Percentiles rank a stretch among this genome's conserved stretches.
Evolutionary conservation across 2,329 filamentous ascomycete genomes (phyloP).

Genomic region (Sclerotinia sclerotiorum): DNA sequence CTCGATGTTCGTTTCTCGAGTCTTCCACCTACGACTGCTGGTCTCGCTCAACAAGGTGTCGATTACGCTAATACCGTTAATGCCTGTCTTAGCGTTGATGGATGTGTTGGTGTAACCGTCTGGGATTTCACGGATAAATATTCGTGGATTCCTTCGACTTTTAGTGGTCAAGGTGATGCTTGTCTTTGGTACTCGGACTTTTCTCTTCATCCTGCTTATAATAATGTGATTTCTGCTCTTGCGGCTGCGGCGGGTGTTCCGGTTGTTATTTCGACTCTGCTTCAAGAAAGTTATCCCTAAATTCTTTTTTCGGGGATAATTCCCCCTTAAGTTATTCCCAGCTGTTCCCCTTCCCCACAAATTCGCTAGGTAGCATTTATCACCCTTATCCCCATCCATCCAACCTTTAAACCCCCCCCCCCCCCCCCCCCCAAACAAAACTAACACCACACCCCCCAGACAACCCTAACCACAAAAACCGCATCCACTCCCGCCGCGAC

Average conservation of each 20-base stretch:
- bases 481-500: neutral
- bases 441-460: neutral
- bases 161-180: slow-evolving; percentile 45
- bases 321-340: too few species aligned
- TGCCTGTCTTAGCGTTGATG: slow-evolving; percentile 31
- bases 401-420: too few species aligned
- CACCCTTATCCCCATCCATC: too few species aligned
- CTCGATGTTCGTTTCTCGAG: slow-evolving; percentile 55
- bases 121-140: slow-evolving; percentile 41
- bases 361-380: too few species aligned
- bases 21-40: slow-evolving; percentile 47
- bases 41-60: slow-evolving; percentile 48
- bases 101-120: slow-evolving; percentile 38
- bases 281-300: too few species aligned
- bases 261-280: neutral
- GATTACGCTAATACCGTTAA: slow-evolving; percentile 46
- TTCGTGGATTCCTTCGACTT: slow-evolving; percentile 46
- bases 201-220: slow-evolving; percentile 47
- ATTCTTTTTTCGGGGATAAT: too few species aligned
- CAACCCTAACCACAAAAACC: neutral
- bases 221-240: slow-evolving; percentile 42
- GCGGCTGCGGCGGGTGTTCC: slow-evolving; percentile 20
- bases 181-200: slow-evolving; percentile 47
- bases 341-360: too few species aligned
- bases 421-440: too few species aligned